phyloP scores from a whole-genome alignment of 2,329 filamentous ascomycete species.

The Lomentospora prolificans region DNA sequence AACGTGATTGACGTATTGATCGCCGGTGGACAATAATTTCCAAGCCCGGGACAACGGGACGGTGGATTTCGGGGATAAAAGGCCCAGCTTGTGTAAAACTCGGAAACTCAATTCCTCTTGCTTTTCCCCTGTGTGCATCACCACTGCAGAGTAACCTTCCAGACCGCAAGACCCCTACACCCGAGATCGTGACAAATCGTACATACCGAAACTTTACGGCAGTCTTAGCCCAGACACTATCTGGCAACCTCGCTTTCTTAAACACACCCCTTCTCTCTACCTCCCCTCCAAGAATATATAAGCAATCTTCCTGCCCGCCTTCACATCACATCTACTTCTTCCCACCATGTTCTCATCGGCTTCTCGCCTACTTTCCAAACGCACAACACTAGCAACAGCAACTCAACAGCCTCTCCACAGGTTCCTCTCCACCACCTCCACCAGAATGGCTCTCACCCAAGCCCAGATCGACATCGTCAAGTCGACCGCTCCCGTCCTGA shows the following conservation, averaged over 20 bases:
- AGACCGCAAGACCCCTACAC: background rate
- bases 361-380: constrained; percentile 1
- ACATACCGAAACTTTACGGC: background rate
- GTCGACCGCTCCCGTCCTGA: constrained; percentile 63
- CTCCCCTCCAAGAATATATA: background rate
- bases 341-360: constrained; percentile 6
- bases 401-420: background rate
- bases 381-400: constrained; percentile 1
- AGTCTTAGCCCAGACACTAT: background rate
- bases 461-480: constrained; percentile 64
- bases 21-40: too few relatives aligned
- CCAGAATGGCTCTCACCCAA: constrained; percentile 42
- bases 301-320: background rate
- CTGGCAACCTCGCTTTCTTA: background rate
- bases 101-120: background rate
- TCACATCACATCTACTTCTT: background rate
- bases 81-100: background rate
- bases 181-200: background rate
- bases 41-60: background rate
- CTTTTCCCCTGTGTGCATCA: background rate
- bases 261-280: background rate
- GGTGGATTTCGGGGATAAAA: background rate
- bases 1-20: too few relatives aligned
- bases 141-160: background rate
- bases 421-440: constrained; percentile 7